phyloP scores from a whole-genome alignment of 2,329 filamentous ascomycete genomes.

The Pseudogymnoascus sp. region DNA sequence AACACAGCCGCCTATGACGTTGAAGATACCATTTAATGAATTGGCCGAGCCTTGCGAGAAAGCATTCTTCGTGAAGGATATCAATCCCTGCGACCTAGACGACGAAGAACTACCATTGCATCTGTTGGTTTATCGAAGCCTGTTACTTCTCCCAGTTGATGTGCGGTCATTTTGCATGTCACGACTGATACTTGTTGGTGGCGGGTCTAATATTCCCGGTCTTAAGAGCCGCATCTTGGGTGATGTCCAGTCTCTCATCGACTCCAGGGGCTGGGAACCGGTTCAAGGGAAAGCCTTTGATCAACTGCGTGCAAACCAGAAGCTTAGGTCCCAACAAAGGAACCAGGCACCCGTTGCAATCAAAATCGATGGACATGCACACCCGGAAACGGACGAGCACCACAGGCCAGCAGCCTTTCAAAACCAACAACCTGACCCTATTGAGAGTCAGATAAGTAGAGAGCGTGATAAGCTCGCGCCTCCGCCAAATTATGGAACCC shows the following conservation, averaged over 20 bases:
- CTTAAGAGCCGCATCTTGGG: conserved; percentile 69
- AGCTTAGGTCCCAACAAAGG: neutral
- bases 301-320: conserved; percentile 34
- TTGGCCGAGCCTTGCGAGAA: conserved; percentile 70
- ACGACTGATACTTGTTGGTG: conserved; percentile 79
- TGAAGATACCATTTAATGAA: conserved; percentile 61
- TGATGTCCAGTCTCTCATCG: conserved; percentile 63
- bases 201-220: conserved; percentile 70
- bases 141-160: conserved; percentile 73
- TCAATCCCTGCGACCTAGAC: conserved; percentile 56
- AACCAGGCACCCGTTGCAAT: neutral
- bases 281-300: conserved; percentile 64
- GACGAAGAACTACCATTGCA: conserved; percentile 81
- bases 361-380: neutral
- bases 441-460: conserved; percentile 51
- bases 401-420: conserved; percentile 22
- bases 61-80: conserved; percentile 60
- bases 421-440: conserved; percentile 45
- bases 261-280: conserved; percentile 67
- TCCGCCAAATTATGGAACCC: conserved; percentile 44
- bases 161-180: conserved; percentile 80
- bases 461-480: conserved; percentile 35
- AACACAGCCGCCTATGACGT: conserved; percentile 41
- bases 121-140: conserved; percentile 64
- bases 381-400: conserved; percentile 20